Conservation (phyloP, 2,329 filamentous ascomycete genomes). For the Botrytis galanthina region DNA sequence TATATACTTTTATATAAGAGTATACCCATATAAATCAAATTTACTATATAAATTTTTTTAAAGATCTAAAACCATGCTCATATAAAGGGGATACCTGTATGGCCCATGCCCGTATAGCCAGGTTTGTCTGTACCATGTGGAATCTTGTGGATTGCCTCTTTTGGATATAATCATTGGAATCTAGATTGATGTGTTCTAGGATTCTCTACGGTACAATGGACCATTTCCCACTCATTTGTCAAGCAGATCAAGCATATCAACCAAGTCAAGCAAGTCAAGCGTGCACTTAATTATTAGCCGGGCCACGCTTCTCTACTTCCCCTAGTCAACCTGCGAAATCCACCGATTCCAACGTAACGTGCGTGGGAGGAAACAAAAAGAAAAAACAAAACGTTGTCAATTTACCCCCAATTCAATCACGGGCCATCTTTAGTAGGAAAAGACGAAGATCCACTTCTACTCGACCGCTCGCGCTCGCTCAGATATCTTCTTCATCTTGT, state of each 20-base stretch:
- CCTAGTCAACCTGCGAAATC: conserved; percentile 4
- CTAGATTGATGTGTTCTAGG: background rate
- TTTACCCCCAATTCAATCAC: background rate
- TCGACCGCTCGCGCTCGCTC: conserved; percentile 1
- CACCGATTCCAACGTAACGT: background rate
- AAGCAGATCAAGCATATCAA: background rate
- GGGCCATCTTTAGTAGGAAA: background rate
- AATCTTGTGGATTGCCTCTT: background rate
- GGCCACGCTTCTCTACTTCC: background rate
- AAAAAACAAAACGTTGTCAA: background rate
- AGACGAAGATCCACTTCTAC: background rate
- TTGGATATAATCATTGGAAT: background rate
- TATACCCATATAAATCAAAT: too few relatives aligned
- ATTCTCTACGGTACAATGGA: background rate
- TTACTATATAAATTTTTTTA: too few relatives aligned
- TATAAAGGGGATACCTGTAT: too few relatives aligned
- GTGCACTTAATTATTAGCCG: background rate
- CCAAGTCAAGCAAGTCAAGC: background rate
- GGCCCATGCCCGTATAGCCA: too few relatives aligned
- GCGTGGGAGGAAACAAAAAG: background rate
- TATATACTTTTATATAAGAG: too few relatives aligned
- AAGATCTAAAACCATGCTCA: too few relatives aligned
- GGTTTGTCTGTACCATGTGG: too few relatives aligned
- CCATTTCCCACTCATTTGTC: background rate
- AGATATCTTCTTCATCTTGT: conserved; percentile 4